These are phyloP conservation scores for Aspergillus piperis DNA, from an alignment of 2,329 filamentous ascomycete genomes.

Conservation along the genomic window DNA sequence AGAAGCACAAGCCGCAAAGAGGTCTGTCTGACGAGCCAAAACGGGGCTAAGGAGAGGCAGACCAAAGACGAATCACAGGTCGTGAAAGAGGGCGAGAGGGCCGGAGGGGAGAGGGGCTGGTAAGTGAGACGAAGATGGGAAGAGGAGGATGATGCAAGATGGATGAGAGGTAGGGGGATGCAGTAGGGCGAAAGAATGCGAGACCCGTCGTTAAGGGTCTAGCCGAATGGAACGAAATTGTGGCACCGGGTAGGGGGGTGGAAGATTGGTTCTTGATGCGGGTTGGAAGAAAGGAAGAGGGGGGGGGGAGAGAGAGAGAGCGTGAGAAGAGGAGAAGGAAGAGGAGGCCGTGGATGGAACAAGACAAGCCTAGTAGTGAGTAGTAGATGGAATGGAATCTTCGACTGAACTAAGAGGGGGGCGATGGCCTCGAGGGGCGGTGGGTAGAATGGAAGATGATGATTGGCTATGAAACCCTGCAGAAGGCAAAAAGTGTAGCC, in stretches of 20 bases:
- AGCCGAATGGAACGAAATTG: neutral
- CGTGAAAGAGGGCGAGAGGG: neutral
- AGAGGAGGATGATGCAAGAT: neutral
- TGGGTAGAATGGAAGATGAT: neutral
- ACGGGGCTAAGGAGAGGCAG: neutral
- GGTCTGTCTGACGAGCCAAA: slow-evolving; percentile 6
- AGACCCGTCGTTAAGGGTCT: neutral
- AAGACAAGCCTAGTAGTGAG: too few species aligned
- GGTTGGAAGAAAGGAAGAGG: neutral
- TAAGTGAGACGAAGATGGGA: neutral
- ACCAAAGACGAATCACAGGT: neutral
- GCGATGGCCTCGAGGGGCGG: too few species aligned
- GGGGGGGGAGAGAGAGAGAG: neutral
- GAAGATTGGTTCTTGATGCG: neutral
- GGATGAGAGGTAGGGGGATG: neutral
- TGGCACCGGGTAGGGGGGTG: neutral
- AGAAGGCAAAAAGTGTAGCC: neutral
- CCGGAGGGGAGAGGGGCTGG: neutral
- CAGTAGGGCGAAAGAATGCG: neutral
- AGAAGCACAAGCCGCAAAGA: slow-evolving; percentile 9
- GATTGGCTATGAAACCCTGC: neutral
- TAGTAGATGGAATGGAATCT: too few species aligned
- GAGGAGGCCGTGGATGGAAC: neutral
- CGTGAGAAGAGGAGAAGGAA: neutral
- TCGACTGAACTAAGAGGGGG: too few species aligned